Evolutionary conservation across 1,139 yeast species (phyloP).

Genomic region (Lodderomyces beijingensis): DNA sequence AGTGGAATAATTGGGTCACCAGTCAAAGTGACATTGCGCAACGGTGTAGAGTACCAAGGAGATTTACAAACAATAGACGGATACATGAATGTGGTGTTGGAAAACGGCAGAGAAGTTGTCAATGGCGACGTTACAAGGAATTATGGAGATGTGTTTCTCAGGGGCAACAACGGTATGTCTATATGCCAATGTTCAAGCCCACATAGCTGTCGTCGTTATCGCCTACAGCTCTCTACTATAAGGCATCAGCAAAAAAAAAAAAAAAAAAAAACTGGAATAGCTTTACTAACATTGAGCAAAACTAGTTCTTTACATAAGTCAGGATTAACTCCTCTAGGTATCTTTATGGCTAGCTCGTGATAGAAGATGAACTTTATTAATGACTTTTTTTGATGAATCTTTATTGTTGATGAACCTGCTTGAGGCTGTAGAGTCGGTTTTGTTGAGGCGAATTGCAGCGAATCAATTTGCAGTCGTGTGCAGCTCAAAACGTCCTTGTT

Average conservation of each 20-base stretch:
- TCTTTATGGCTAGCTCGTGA: too few relatives aligned
- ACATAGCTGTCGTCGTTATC: too few relatives aligned
- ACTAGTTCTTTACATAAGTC: background rate
- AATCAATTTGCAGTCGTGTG: conserved; percentile 1
- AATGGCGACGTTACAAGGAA: conserved; percentile 51
- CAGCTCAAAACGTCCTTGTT: too few relatives aligned
- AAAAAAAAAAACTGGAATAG: conserved; percentile 1
- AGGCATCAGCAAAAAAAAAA: background rate
- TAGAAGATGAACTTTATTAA: too few relatives aligned
- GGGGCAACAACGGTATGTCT: conserved; percentile 92
- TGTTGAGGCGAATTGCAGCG: too few relatives aligned
- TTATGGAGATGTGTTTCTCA: conserved; percentile 85
- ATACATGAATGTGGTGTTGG: conserved; percentile 90
- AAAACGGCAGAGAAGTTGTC: conserved; percentile 65
- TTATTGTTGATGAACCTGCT: too few relatives aligned
- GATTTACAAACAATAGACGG: conserved; percentile 89
- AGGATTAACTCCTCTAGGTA: background rate
- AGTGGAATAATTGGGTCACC: conserved; percentile 73
- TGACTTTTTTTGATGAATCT: too few relatives aligned
- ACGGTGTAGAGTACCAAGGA: conserved; percentile 79
- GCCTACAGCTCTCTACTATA: too few relatives aligned
- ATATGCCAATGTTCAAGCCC: too few relatives aligned
- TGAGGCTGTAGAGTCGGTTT: too few relatives aligned
- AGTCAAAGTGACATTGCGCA: conserved; percentile 79
- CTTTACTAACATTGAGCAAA: background rate